Evolutionary conservation across 805 yeast species (phyloP), one percentile per base, ranked within the genome.

Genomic region (Candida pini): DNA sequence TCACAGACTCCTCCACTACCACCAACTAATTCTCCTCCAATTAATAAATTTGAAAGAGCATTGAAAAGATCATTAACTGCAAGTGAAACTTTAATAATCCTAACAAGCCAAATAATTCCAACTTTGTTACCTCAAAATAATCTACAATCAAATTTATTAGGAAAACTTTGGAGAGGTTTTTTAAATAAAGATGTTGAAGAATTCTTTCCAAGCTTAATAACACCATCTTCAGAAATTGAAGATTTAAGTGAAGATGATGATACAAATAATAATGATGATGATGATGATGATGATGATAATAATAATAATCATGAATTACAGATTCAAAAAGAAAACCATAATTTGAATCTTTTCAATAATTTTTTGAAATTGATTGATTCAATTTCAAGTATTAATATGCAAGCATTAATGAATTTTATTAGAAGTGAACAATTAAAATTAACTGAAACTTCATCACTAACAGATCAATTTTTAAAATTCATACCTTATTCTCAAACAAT

Each of bases 281-380:
- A 19, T n/a, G 27, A 20, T 12, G 28, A 28, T 13, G 13, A 25
- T 18, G 23, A 9, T 25, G 22, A 19, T 25, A 17, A 16, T 16
- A 23, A 18, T 9, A 25, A 15, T 15, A 23, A 9, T 9, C 23
- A 29, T 13, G 29, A 40, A 3, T 27, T 22, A 9, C 30, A 18
- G 9, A 16, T 28, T 9, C 40, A 39, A 28, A 49, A 43, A 20
- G 54, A 56, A 31, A 30, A 45, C 17, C 62, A 56, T 36, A 58
- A 57, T 32, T 30, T 52, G 2, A 40, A 45, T 3, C 32, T 57
- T 20, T 47, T 60, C 24, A 57, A 58, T 39, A 58, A 54, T 42
- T 87, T 92, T 60, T 78, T 89, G 67, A 88, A 85, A 54, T 77
- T 89, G 38, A 79, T 83, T 33, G 97, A 90, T 46, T 86, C 85